These are phyloP conservation scores for Nemania sp. DNA, from an alignment of 2,329 filamentous ascomycete species.

Conservation along the genomic window DNA sequence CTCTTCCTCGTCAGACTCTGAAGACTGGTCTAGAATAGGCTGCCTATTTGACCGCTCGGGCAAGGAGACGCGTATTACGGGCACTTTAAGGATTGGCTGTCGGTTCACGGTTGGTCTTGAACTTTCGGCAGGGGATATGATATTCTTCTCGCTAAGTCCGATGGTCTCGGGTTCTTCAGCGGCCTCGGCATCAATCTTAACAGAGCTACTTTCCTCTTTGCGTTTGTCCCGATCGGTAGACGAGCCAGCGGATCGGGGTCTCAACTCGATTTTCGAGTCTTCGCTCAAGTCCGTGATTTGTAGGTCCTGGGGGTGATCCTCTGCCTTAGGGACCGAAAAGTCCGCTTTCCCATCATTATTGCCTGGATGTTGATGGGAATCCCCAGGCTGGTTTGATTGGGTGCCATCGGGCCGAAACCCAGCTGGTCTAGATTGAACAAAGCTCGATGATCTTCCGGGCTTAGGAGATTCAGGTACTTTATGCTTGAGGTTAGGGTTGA, in stretches of 20 bases:
- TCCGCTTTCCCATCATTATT: conserved; percentile 67
- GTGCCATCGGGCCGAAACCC: conserved; percentile 53
- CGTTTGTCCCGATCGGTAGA: conserved; percentile 42
- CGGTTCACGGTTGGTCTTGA: conserved; percentile 18
- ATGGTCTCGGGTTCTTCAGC: conserved; percentile 35
- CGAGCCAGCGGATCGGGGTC: conserved; percentile 45
- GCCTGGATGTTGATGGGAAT: conserved; percentile 61
- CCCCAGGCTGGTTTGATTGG: conserved; percentile 56
- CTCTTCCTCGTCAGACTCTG: conserved; percentile 68
- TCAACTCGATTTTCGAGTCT: conserved; percentile 38
- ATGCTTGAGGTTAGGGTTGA: conserved; percentile 66
- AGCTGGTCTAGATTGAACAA: conserved; percentile 56
- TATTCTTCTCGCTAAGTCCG: conserved; percentile 21
- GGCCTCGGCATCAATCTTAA: conserved; percentile 17
- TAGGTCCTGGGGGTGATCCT: conserved; percentile 41
- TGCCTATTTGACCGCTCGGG: conserved; percentile 49
- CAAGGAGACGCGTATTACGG: conserved; percentile 29
- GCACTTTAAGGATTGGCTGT: conserved; percentile 31
- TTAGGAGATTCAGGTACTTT: conserved; percentile 64
- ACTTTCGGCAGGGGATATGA: conserved; percentile 20
- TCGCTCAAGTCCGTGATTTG: conserved; percentile 40
- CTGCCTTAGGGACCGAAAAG: conserved; percentile 39
- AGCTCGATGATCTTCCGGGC: conserved; percentile 62
- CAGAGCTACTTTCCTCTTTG: conserved; percentile 37
- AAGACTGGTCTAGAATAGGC: conserved; percentile 57